These are phyloP conservation scores for Furcasterigmium furcatum DNA, from an alignment of 2,329 filamentous ascomycete genomes.

Conservation along the genomic window DNA sequence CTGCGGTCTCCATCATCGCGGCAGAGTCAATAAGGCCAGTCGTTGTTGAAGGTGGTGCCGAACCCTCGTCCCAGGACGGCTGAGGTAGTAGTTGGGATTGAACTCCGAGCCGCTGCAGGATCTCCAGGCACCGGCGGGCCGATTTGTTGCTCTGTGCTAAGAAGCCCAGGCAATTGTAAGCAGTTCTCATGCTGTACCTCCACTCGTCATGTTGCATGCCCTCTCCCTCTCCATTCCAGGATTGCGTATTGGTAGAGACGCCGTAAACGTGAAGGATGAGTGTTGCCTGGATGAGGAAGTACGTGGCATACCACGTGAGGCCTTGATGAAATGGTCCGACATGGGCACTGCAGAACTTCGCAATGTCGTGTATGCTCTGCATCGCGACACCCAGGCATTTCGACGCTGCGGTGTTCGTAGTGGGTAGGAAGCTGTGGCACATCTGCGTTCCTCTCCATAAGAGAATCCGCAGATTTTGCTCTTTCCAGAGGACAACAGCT, in stretches of 20 bases:
- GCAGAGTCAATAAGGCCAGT: not conserved
- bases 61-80: not conserved
- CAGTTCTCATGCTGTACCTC: not conserved
- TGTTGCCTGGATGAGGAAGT: slow-evolving; percentile 40
- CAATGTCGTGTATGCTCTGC: slow-evolving; percentile 30
- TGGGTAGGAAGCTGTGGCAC: slow-evolving; percentile 24
- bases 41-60: not conserved
- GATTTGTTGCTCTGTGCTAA: slow-evolving; percentile 4
- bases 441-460: slow-evolving; percentile 32
- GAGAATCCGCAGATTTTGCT: slow-evolving; percentile 38
- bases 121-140: slow-evolving; percentile 2
- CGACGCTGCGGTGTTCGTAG: slow-evolving; percentile 20
- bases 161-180: not conserved
- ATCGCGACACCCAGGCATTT: slow-evolving; percentile 34
- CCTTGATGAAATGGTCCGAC: slow-evolving; percentile 23
- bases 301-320: slow-evolving; percentile 37
- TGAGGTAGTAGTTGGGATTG: slow-evolving; percentile 4
- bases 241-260: not conserved
- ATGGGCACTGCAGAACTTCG: slow-evolving; percentile 26
- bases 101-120: slow-evolving; percentile 6
- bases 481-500: slow-evolving; percentile 35
- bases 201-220: slow-evolving; percentile 7
- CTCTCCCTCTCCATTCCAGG: not conserved
- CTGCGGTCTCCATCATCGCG: not conserved
- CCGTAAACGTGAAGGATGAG: slow-evolving; percentile 35